phyloP scores from a whole-genome alignment of 2,329 filamentous ascomycete genomes.

The Clonostachys byssicola region DNA sequence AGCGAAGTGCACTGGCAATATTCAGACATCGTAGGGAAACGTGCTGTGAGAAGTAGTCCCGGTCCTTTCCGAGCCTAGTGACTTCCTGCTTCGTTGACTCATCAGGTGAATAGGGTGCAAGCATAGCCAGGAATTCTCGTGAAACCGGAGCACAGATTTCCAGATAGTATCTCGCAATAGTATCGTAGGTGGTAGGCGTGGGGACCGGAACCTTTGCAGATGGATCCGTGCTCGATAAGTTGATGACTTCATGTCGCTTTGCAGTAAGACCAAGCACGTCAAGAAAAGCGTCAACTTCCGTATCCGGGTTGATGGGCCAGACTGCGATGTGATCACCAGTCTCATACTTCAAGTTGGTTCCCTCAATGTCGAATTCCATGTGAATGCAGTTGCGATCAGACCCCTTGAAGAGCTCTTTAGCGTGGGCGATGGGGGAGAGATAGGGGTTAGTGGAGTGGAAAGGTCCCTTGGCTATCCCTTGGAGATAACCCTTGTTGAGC shows the following conservation, averaged over 20 bases:
- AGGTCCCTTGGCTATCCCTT: background rate
- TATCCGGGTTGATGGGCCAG: constrained; percentile 24
- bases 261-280: constrained; percentile 13
- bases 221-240: background rate
- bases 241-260: constrained; percentile 10
- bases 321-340: constrained; percentile 30
- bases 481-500: background rate
- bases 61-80: constrained; percentile 23
- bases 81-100: background rate
- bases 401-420: constrained; percentile 13
- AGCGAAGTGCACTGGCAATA: constrained; percentile 8
- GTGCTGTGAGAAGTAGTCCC: constrained; percentile 9
- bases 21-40: constrained; percentile 1
- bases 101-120: constrained; percentile 49
- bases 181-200: constrained; percentile 25
- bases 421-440: constrained; percentile 83
- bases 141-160: constrained; percentile 27
- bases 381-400: constrained; percentile 21
- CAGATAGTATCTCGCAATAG: constrained; percentile 33
- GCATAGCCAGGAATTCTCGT: constrained; percentile 38
- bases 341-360: constrained; percentile 17
- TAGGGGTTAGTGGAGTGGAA: constrained; percentile 50
- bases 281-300: constrained; percentile 18
- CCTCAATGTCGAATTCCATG: constrained; percentile 23
- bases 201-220: constrained; percentile 16